These are phyloP conservation scores for Apiotrichum gracile DNA, from an alignment of 1,284 basidiomycete genomes.

Conservation along the genomic window DNA sequence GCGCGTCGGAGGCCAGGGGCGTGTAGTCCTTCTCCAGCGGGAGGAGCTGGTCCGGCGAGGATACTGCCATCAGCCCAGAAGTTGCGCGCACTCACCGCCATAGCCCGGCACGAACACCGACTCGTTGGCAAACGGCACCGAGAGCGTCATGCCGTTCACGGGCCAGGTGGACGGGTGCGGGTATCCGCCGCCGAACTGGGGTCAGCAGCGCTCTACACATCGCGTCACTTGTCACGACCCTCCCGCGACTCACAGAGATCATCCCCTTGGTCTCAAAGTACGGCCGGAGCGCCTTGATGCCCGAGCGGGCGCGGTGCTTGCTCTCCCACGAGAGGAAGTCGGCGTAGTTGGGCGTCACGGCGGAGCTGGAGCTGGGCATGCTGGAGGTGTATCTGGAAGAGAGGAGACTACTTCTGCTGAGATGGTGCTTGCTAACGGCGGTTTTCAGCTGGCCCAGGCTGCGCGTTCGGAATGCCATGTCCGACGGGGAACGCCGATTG, in stretches of 20 bases:
- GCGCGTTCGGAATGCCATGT: too few relatives aligned
- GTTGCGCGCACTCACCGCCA: constrained; percentile 18
- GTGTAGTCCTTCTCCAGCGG: constrained; percentile 21
- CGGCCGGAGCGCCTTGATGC: constrained; percentile 21
- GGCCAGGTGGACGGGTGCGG: constrained; percentile 37
- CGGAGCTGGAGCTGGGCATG: too few relatives aligned
- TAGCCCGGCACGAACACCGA: constrained; percentile 36
- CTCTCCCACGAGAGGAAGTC: constrained; percentile 19
- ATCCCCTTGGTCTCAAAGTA: constrained; percentile 28
- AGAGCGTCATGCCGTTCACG: constrained; percentile 37
- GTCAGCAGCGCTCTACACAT: too few relatives aligned
- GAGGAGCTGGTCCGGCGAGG: constrained; percentile 19
- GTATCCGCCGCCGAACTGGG: constrained; percentile 32
- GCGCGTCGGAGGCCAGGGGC: constrained; percentile 18
- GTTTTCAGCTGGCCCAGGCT: too few relatives aligned
- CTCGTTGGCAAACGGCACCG: constrained; percentile 31
- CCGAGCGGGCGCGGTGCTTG: constrained; percentile 15
- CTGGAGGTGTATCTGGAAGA: too few relatives aligned
- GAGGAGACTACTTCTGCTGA: too few relatives aligned
- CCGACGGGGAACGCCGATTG: too few relatives aligned
- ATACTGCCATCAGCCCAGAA: constrained; percentile 4
- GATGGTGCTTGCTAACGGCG: too few relatives aligned
- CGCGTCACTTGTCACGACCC: too few relatives aligned
- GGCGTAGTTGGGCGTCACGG: constrained; percentile 10
- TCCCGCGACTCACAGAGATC: constrained; percentile 20